These are phyloP conservation scores for Metschnikowia proteae DNA, from an alignment of 805 yeast genomes.

Conservation along the genomic window DNA sequence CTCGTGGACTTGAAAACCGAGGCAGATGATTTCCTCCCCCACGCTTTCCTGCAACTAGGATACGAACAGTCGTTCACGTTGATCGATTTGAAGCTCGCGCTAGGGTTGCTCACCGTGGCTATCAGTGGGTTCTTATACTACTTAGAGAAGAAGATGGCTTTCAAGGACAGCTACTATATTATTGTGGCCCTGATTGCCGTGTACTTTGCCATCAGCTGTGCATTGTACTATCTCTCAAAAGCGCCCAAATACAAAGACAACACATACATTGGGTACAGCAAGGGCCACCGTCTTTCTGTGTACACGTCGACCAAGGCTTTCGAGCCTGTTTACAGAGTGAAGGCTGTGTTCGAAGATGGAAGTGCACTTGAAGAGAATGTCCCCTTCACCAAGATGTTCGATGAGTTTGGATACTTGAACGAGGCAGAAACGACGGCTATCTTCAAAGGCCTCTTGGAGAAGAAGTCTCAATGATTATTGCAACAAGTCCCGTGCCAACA, in stretches of 20 bases:
- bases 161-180: slow-evolving; percentile 35
- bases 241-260: slow-evolving; percentile 38
- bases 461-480: slow-evolving; percentile 10
- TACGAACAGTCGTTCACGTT: slow-evolving; percentile 45
- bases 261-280: slow-evolving; percentile 43
- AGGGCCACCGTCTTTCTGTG: slow-evolving; percentile 34
- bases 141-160: slow-evolving; percentile 47
- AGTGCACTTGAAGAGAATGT: slow-evolving; percentile 25
- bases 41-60: slow-evolving; percentile 40
- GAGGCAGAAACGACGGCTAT: slow-evolving; percentile 28
- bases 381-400: slow-evolving; percentile 39
- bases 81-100: slow-evolving; percentile 44
- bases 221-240: slow-evolving; percentile 32
- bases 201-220: slow-evolving; percentile 36
- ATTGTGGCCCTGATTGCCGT: slow-evolving; percentile 34
- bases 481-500: too few species aligned
- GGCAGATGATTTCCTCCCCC: slow-evolving; percentile 47
- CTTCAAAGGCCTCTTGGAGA: slow-evolving; percentile 21
- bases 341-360: slow-evolving; percentile 27
- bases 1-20: slow-evolving; percentile 45
- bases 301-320: slow-evolving; percentile 37
- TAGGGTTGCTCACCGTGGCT: slow-evolving; percentile 47
- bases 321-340: slow-evolving; percentile 44
- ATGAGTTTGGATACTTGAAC: slow-evolving; percentile 43
- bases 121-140: slow-evolving; percentile 45